phyloP scores from a whole-genome alignment of 805 yeast genomes.

The Cyberlindnera misumaiensis region DNA sequence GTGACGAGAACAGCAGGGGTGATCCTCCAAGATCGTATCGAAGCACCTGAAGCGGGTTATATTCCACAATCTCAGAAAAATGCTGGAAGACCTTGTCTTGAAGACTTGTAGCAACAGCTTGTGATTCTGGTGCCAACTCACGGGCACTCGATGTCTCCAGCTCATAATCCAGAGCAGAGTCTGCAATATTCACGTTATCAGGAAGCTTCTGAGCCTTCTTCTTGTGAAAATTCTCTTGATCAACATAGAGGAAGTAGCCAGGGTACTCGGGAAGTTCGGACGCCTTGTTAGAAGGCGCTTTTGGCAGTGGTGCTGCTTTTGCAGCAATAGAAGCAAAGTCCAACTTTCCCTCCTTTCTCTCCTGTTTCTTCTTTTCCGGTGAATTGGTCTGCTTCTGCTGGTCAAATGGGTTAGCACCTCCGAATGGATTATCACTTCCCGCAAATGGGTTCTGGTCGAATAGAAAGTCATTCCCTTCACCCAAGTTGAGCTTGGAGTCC shows the following conservation, averaged over 20 bases:
- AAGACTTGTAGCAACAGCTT: conserved; percentile 45
- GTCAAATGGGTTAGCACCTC: conserved; percentile 3
- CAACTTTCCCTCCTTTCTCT: conserved; percentile 2
- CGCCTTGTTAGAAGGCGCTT: conserved; percentile 9
- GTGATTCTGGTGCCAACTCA: conserved; percentile 34
- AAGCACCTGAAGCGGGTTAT: conserved; percentile 81
- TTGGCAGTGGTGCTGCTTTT: conserved; percentile 20
- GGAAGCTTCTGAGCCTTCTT: conserved; percentile 41
- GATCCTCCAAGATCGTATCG: conserved; percentile 76
- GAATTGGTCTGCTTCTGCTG: background rate
- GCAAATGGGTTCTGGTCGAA: conserved; percentile 20
- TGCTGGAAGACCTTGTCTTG: conserved; percentile 65
- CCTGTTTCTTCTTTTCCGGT: background rate
- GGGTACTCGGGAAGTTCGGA: conserved; percentile 44
- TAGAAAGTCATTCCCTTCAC: conserved; percentile 34
- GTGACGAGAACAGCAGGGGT: conserved; percentile 64
- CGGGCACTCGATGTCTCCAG: conserved; percentile 23
- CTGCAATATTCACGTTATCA: conserved; percentile 46
- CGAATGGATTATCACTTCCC: conserved; percentile 3
- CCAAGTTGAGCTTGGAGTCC: conserved; percentile 37
- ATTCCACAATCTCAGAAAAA: conserved; percentile 67
- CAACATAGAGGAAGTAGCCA: conserved; percentile 66
- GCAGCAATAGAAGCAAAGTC: conserved; percentile 29
- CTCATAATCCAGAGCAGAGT: conserved; percentile 38
- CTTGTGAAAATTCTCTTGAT: conserved; percentile 55